Evolutionary conservation across 2,329 filamentous ascomycete species (phyloP), one percentile per base, ranked within the genome.

Genomic region (Claviceps fusiformis): DNA sequence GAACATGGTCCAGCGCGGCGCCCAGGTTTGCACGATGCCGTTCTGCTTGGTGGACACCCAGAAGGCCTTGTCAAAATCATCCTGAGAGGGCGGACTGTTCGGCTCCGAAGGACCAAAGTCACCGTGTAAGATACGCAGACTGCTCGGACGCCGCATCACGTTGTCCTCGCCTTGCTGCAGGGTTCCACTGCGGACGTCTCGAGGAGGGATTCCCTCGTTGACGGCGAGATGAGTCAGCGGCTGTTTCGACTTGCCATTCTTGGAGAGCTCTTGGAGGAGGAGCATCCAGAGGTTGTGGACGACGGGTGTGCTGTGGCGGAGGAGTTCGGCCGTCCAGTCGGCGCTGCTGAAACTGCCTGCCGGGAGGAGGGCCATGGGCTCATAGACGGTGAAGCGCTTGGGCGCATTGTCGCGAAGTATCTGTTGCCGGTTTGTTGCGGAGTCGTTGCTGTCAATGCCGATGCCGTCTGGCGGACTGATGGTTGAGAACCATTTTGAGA

Each of bases 1-100:
- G 68, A 97, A 97, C 91, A 96, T 96, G 31, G 90, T 95, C 76
- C 89, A 91, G 0, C 84, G 71, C 15, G 92, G 92, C 1, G 90
- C 87, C 91, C 91, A 97, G 2, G 79, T 84, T 71, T 97, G 92
- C 41, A 74, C 70, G 56, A 97, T 86, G 2, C 85, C 86, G 64
- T 89, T 88, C 66, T 95, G 90, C 53, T 77, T 81, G 5, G 86
- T 84, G 13, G 77, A 79, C 0, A 87, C 86, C 92, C 92, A 97
- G 59, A 95, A 81, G 0, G 89, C 85, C 1, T 67, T 56, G 0
- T 73, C 66, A 56, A 95, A 86, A 63, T 92, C 85, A 1, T 63
- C 53, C 1, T 63, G 54, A 0, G 66, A 66, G 1, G 74, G 70
- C 10, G 64, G 58, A 59, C 64, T 54, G 2, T 55, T 27, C 52